Evolutionary conservation across 495 filamentous ascomycete genomes (phyloP), one percentile per base, ranked within the genome.

Genomic region (Barbatosphaeria neglecta): DNA sequence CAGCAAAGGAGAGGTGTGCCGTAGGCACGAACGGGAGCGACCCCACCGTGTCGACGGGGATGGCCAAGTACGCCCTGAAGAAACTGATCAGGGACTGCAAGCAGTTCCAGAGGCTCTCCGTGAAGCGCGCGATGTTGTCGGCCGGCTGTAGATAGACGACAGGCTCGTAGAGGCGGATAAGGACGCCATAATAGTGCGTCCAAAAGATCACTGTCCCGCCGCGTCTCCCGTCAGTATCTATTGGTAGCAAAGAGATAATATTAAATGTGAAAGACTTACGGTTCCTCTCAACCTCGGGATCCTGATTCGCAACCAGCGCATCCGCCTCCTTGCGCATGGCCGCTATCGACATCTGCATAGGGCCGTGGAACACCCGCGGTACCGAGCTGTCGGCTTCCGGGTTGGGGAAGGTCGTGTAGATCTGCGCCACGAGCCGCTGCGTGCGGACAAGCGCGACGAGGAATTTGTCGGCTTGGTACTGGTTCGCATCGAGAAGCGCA

Each of bases 101-200:
- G 41, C 47, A 50, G 50, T 39, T 22, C 52, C 49, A 60, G 10
- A 60, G 38, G 20, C 43, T 45, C 18, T 55, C 57, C 10, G 52
- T 46, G 19, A 48, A 47, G 13, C 46, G 44, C 7, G 31, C 17
- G 1, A 41, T 23, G 6, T 39, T 15, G 20, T 25, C 25, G 9
- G 39, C 33, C 0, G 51, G 40, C 10, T 43, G 45, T 35, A 50
- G 53, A 33, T 52, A 43, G 13, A 57, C 50, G 9, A 31, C 54
- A 1, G 57, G 57, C 40, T 60, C 57, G 37, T 54, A 55, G 8
- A 60, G 48, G 31, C 51, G 44, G 13, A 50, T 42, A 7, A 60
- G 47, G 0, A 46, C 19, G 20, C 50, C 41, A 5, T 48, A 28
- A 22, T 53, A 55, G 17, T 22, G 37, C 3, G 49, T 27, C 1